phyloP scores from a whole-genome alignment of 345 rosid genomes.

The Hirschfeldia incana region DNA sequence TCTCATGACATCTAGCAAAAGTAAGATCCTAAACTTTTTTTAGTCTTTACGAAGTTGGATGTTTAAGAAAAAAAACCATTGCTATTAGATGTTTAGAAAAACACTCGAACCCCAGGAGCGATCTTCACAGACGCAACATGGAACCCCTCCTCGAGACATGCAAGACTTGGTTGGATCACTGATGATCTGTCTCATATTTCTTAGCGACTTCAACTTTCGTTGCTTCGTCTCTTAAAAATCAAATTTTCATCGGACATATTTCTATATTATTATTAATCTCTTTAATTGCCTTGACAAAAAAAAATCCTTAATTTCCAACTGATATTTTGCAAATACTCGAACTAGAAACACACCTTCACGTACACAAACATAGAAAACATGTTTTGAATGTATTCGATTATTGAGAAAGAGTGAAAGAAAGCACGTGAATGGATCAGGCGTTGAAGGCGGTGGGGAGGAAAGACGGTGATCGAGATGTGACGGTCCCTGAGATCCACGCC shows the following conservation, averaged over 20 bases:
- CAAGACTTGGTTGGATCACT: too few species aligned
- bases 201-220: too few species aligned
- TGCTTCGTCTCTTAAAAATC: neutral
- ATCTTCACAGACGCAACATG: too few species aligned
- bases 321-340: neutral
- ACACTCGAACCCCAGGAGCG: too few species aligned
- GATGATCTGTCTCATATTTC: too few species aligned
- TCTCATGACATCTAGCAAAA: too few species aligned
- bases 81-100: too few species aligned
- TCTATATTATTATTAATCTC: neutral
- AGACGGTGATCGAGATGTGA: constrained; percentile 12
- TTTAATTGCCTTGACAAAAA: too few species aligned
- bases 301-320: neutral
- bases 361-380: neutral
- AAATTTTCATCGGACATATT: neutral
- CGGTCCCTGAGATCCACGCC: constrained; percentile 14
- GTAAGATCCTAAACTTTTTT: too few species aligned
- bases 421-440: constrained; percentile 15
- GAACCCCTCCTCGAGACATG: too few species aligned
- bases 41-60: too few species aligned
- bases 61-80: too few species aligned
- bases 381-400: neutral
- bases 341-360: neutral
- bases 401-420: neutral
- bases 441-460: constrained; percentile 11